Evolutionary conservation across 768 basidiomycete genomes (phyloP), one percentile per base, ranked within the genome.

Genomic region (Amanita thiersii): DNA sequence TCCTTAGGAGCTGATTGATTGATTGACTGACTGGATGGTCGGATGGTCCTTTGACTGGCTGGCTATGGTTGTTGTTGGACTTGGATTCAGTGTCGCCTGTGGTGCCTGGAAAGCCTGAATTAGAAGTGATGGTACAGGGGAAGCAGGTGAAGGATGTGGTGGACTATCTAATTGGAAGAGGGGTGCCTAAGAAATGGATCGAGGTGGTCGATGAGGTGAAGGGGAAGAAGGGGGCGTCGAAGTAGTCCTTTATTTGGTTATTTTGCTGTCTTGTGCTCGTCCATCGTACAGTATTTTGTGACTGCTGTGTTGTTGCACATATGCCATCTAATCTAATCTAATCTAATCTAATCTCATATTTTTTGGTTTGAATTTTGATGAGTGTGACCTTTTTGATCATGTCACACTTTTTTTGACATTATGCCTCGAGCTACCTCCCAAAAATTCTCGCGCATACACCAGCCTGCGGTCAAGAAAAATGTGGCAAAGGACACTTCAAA

Each of bases 171-270:
- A 56, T 73, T 2, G 69, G 63, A 17, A 77, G 73, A 48, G 88
- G 91, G 0, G 73, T 93, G 23, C 87, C 89, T 19, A 86, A 82
- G 64, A 71, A 70, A 52, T 93, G 86, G 86, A 82, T 93, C 39
- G 75, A 77, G 53, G 61, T 69, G 1, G 56, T 54, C 1, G 79
- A 76, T 46, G 29, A 65, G 40, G 55, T 56, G n/a, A 62, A n/a
- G n/a, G n/a, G n/a, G n/a, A n/a, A n/a, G n/a, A n/a, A n/a, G n/a
- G n/a, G n/a, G n/a, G n/a, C n/a, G n/a, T n/a, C n/a, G n/a, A n/a
- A n/a, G n/a, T n/a, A n/a, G n/a, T n/a, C n/a, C n/a, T n/a, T n/a
- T n/a, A n/a, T n/a, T n/a, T n/a, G n/a, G n/a, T n/a, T n/a, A n/a
- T n/a, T n/a, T n/a, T n/a, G n/a, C n/a, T n/a, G n/a, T n/a, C n/a